Conservation (phyloP, 108 stramenopile genomes). For the Nitzschia putrida region DNA sequence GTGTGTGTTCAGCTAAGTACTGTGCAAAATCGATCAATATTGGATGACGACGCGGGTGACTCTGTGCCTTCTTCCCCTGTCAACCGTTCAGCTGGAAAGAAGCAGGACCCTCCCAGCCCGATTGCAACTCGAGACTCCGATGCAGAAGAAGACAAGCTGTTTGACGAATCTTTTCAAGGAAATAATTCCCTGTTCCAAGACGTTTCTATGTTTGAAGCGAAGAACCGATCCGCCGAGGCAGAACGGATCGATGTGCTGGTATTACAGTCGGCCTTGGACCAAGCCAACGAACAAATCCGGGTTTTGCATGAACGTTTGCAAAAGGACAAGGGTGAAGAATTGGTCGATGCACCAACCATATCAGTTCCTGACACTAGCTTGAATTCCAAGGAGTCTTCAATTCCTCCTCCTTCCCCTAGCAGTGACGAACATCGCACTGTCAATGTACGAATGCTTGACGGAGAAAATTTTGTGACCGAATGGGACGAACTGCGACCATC, state of each 20-base stretch:
- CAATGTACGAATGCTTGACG: constrained; percentile 79
- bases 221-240: neutral
- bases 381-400: neutral
- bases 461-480: constrained; percentile 81
- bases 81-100: neutral
- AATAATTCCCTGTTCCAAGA: constrained; percentile 33
- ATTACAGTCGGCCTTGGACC: constrained; percentile 49
- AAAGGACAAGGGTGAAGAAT: constrained; percentile 14
- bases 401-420: constrained; percentile 17
- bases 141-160: constrained; percentile 20
- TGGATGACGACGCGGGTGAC: constrained; percentile 41
- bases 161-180: constrained; percentile 18
- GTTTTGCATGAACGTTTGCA: constrained; percentile 36
- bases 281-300: constrained; percentile 65
- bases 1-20: constrained; percentile 35
- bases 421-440: constrained; percentile 55
- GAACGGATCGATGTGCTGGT: constrained; percentile 18
- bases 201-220: constrained; percentile 9
- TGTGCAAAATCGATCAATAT: constrained; percentile 45
- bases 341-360: constrained; percentile 44
- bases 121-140: constrained; percentile 23
- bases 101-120: constrained; percentile 9
- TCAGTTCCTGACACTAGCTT: constrained; percentile 24
- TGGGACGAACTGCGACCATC: constrained; percentile 66
- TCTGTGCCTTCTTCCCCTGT: constrained; percentile 6